Evolutionary conservation across 1,139 yeast species (phyloP).

Genomic region (Candida mesenterica): DNA sequence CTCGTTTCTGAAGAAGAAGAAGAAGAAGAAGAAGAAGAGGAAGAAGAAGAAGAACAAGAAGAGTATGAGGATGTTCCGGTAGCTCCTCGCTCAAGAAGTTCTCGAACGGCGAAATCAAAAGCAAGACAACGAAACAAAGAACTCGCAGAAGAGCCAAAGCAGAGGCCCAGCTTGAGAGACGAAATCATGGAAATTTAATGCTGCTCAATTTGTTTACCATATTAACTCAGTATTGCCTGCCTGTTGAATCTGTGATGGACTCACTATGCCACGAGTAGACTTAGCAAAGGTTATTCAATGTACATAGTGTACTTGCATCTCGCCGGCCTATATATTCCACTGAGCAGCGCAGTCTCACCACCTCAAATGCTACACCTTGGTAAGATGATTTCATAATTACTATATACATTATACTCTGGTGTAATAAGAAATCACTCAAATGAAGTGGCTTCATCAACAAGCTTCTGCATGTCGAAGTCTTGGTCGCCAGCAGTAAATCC

Average conservation of each 20-base stretch:
- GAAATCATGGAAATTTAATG: no score
- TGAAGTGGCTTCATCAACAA: constrained; percentile 71
- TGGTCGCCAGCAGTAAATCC: constrained; percentile 70
- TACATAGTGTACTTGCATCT: no score
- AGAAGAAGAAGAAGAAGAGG: not conserved
- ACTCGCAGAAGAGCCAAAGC: not conserved
- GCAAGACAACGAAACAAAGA: not conserved
- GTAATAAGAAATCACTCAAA: constrained; percentile 38
- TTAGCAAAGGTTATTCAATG: no score
- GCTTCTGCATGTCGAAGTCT: constrained; percentile 60
- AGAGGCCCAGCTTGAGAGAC: no score
- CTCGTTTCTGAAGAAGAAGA: not conserved
- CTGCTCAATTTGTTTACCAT: no score
- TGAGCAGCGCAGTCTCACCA: no score
- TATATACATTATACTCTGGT: not conserved
- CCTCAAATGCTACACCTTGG: no score
- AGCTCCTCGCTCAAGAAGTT: not conserved
- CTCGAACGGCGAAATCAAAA: not conserved
- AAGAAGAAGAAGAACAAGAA: not conserved
- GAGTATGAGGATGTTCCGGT: no score
- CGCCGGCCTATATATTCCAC: no score
- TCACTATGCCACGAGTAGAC: no score
- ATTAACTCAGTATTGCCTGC: no score
- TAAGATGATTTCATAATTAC: not conserved
- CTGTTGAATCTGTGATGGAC: no score